Evolutionary conservation across 1,284 basidiomycete species (phyloP), one percentile per base, ranked within the genome.

Genomic region (Austropuccinia psidii): DNA sequence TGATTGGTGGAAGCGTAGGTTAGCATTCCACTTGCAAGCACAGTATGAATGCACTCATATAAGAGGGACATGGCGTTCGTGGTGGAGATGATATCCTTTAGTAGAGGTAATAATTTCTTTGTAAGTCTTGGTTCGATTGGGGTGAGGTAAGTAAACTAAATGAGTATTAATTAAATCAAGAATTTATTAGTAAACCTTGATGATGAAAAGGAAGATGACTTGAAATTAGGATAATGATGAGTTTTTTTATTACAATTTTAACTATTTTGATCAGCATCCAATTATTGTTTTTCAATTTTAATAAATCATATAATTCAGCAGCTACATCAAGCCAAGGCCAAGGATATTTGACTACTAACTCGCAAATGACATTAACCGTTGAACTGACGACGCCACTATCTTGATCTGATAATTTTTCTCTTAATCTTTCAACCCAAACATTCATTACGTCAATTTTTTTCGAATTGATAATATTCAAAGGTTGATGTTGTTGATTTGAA

Each of bases 181-280:
- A 24, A 47, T 55, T 13, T 41, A 64, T 73, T 27, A 58, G 35
- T 68, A 41, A 47, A 43, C 24, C 31, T n/a, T 31, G 57, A 29
- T n/a, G 17, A 21, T 1, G 1, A 61, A 17, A n/a, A 37, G 50
- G 47, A 65, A 74, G 57, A 76, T 67, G 75, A 45, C 17, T 11
- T 43, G 27, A 33, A 29, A 43, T 0, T 29, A 2, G 2, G 3
- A 37, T 8, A 31, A 33, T 19, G 0, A 62, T 41, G 37, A 39
- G n/a, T 9, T 9, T 11, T 80, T 86, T n/a, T n/a, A n/a, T 79
- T 79, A 93, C 93, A 79, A 96, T 83, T 82, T 99, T 99, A 80
- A 98, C 89, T 61, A 98, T 90, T 83, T 99, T 99, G 83, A 99
- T 99, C 74, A 98, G 84, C 90, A 98, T 95, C 96, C 96, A 99